phyloP scores from a whole-genome alignment of 1,139 yeast genomes.

The Candida buenavistaensis region DNA sequence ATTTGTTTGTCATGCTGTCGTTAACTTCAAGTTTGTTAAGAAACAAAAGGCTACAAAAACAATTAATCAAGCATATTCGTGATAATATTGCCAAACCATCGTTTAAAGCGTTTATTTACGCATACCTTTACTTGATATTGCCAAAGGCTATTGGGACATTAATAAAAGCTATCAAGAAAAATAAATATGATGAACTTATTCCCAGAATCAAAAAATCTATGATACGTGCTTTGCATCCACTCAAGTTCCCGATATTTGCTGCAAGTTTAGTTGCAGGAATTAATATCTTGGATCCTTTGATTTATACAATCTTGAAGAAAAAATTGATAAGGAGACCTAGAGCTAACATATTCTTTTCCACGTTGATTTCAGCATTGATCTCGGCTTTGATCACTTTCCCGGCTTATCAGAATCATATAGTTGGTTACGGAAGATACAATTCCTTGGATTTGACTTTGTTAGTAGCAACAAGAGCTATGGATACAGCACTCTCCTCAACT shows the following conservation, averaged over 20 bases:
- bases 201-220: conserved; percentile 19
- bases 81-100: conserved; percentile 24
- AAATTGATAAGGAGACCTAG: conserved; percentile 14
- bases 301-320: conserved; percentile 19
- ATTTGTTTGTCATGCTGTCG: conserved; percentile 3
- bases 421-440: conserved; percentile 29
- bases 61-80: conserved; percentile 3
- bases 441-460: conserved; percentile 37
- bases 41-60: conserved; percentile 2
- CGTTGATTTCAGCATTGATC: conserved; percentile 29
- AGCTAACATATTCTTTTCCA: conserved; percentile 27
- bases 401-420: conserved; percentile 30
- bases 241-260: conserved; percentile 32
- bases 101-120: conserved; percentile 31
- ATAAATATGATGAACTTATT: conserved; percentile 17
- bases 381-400: conserved; percentile 31
- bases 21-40: conserved; percentile 1
- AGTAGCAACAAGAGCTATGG: conserved; percentile 37
- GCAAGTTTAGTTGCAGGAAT: conserved; percentile 31
- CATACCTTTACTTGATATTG: conserved; percentile 34
- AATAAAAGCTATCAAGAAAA: conserved; percentile 19
- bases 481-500: conserved; percentile 30
- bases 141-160: conserved; percentile 28
- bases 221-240: conserved; percentile 27
- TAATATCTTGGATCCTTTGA: conserved; percentile 35